Conservation (phyloP, 2,329 filamentous ascomycete genomes). For the Calonectria hongkongensis region DNA sequence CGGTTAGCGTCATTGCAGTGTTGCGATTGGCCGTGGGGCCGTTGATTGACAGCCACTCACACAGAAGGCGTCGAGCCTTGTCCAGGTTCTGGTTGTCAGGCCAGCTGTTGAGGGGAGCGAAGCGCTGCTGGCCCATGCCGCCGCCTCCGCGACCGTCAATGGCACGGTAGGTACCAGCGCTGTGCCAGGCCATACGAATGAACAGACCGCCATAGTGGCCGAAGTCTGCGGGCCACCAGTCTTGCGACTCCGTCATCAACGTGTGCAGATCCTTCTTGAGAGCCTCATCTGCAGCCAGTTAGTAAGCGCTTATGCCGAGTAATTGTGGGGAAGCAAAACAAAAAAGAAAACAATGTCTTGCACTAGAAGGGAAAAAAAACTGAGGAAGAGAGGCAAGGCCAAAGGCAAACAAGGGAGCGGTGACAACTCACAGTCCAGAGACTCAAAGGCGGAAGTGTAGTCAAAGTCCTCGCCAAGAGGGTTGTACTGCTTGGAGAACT, state of each 20-base stretch:
- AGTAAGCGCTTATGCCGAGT: neutral
- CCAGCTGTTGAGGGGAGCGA: conserved; percentile 89
- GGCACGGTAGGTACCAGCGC: conserved; percentile 85
- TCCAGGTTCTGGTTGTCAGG: conserved; percentile 86
- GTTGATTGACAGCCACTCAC: conserved; percentile 7
- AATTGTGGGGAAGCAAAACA: neutral
- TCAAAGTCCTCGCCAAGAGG: conserved; percentile 80
- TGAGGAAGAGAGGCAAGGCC: neutral
- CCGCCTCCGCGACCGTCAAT: conserved; percentile 85
- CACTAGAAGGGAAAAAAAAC: neutral
- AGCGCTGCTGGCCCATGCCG: conserved; percentile 85
- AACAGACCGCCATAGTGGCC: conserved; percentile 89
- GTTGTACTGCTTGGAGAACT: conserved; percentile 78
- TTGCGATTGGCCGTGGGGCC: neutral
- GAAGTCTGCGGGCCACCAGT: conserved; percentile 89
- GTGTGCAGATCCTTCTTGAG: conserved; percentile 83
- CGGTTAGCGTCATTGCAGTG: neutral
- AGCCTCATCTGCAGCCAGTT: conserved; percentile 61
- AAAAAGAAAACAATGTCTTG: neutral
- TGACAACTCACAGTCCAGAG: conserved; percentile 71
- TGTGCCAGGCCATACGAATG: conserved; percentile 88
- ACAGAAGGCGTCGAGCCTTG: conserved; percentile 86
- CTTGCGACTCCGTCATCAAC: conserved; percentile 86
- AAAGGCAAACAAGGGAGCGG: neutral
- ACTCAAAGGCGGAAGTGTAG: conserved; percentile 84